phyloP scores from a whole-genome alignment of 2,329 filamentous ascomycete species.

The Fusarium sp. region DNA sequence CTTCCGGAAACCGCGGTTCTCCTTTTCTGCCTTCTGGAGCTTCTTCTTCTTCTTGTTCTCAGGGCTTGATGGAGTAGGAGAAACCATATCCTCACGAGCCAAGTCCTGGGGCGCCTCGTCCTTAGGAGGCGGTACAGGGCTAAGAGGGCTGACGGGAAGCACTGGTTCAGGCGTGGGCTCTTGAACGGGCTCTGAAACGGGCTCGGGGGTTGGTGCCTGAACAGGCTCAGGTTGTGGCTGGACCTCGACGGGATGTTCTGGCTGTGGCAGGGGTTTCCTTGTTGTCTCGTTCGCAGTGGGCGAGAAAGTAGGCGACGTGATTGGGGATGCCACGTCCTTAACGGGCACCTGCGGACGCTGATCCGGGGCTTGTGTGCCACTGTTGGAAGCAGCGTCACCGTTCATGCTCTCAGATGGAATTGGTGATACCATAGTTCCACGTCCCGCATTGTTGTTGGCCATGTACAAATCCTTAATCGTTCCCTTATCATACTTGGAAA shows the following conservation, averaged over 20 bases:
- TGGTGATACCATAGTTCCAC: constrained; percentile 60
- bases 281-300: constrained; percentile 24
- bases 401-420: constrained; percentile 50
- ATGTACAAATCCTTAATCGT: constrained; percentile 88
- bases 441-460: constrained; percentile 76
- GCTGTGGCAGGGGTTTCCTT: constrained; percentile 36
- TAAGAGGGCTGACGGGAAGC: constrained; percentile 22
- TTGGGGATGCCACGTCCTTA: constrained; percentile 48
- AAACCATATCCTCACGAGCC: constrained; percentile 36
- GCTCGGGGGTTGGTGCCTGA: constrained; percentile 1
- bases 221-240: constrained; percentile 12
- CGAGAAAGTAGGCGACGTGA: constrained; percentile 41
- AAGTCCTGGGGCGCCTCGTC: constrained; percentile 37
- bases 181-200: constrained; percentile 4
- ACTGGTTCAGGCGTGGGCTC: constrained; percentile 17
- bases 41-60: constrained; percentile 59
- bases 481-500: constrained; percentile 92
- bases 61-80: constrained; percentile 51
- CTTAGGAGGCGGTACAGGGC: constrained; percentile 42
- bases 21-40: constrained; percentile 64
- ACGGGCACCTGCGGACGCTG: constrained; percentile 54
- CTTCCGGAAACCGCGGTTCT: constrained; percentile 68
- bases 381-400: constrained; percentile 24
- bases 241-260: not conserved
- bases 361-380: constrained; percentile 37